Percentiles rank a stretch among this genome's conserved stretches.
Conservation (phyloP, 352 stramenopile species). For the Phytopythium chamaehyphon region DNA sequence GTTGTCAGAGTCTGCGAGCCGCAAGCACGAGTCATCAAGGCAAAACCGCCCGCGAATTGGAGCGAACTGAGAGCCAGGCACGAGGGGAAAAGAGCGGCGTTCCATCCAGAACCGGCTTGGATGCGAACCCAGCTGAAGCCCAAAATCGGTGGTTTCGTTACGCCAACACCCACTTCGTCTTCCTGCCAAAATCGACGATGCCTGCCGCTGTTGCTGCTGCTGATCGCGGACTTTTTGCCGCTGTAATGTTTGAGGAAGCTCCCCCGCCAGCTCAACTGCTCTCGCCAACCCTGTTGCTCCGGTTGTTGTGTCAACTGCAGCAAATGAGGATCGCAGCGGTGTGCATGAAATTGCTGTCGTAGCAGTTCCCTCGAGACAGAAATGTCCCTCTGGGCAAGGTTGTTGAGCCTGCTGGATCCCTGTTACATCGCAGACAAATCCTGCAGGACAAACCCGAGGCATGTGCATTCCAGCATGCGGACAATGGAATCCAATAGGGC, state of each 20-base stretch:
- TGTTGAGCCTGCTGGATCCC: conserved; percentile 90
- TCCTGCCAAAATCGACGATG: conserved; percentile 46
- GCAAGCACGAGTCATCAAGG: conserved; percentile 89
- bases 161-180: conserved; percentile 91
- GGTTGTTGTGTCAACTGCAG: conserved; percentile 7
- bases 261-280: conserved; percentile 22
- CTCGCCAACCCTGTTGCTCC: conserved; percentile 37
- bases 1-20: conserved; percentile 78
- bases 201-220: background rate
- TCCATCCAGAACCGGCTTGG: conserved; percentile 94
- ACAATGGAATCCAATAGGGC: conserved; percentile 94
- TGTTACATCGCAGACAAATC: conserved; percentile 94
- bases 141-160: conserved; percentile 94
- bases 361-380: conserved; percentile 94
- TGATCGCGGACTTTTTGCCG: conserved; percentile 20
- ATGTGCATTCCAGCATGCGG: conserved; percentile 91
- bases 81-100: conserved; percentile 86
- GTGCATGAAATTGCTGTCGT: conserved; percentile 91
- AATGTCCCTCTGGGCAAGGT: conserved; percentile 94
- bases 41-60: conserved; percentile 93
- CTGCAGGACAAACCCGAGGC: conserved; percentile 91
- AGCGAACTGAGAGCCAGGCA: conserved; percentile 51
- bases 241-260: conserved; percentile 38
- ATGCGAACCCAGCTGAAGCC: conserved; percentile 84
- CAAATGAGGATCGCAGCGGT: conserved; percentile 7